Base-by-base conservation (phyloP, 345 rosid species). In the Murraya paniculata region DNA sequence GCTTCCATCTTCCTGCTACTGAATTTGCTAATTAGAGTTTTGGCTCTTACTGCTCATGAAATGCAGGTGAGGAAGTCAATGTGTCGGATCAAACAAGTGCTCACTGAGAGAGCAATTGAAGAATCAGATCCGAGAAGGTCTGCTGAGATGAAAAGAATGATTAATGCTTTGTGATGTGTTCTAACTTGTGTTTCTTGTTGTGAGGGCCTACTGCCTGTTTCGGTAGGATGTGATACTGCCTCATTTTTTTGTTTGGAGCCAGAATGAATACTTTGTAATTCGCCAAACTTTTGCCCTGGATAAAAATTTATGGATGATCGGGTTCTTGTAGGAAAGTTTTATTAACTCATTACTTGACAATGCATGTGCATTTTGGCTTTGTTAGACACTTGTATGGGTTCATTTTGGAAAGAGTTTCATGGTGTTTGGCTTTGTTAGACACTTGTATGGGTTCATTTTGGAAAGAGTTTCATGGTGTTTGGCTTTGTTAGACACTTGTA, bases 111-210 rank as follows among this genome's bases (percentile, higher is more conserved):
- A 87, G 98, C 97, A 21, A 89, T 94, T 64, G 98, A 90, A 57
- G 97, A 94, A 71, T 86, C 90, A 0, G 97, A 94, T 89, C 89
- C 89, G 1, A 89, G 98, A 87, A 89, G 97, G 82, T 90, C 91
- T 60, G 88, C 97, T 0, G 97, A 89, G 86, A 94, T 91, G 98
- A 92, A 89, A 89, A 90, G 94, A 81, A 94, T 91, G 97, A 81
- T 96, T 59, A 96, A 96, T 88, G 90, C 91, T 27, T 67, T 91
- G 85, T 96, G 90, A 93, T 74, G 62, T 18, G 50, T 27, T 65
- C 59, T 39, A 48, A 31, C 18, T 71, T 60, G 13, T 41, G n/a
- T 45, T 59, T 13, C 70, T 10, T 16, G 28, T 53, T 53, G 22
- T 45, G 21, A 75, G 55, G 31, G 53, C n/a, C 13, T 7, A 50